phyloP scores from a whole-genome alignment of 805 yeast species.

The Candida tibetensis region DNA sequence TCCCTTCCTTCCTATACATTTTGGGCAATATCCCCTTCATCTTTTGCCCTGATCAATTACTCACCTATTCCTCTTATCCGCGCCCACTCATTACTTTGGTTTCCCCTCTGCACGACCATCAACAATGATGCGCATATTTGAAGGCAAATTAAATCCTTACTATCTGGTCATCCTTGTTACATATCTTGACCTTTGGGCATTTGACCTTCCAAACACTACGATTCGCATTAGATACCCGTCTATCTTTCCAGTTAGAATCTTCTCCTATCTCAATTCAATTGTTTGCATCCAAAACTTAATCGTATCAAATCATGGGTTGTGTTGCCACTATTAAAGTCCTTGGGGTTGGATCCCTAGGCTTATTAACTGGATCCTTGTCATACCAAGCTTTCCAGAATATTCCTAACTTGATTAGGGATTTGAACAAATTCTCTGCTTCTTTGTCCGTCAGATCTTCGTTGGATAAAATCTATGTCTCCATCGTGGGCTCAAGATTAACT shows the following conservation, averaged over 20 bases:
- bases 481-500: conserved; percentile 21
- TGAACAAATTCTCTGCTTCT: conserved; percentile 17
- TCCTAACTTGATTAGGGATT: conserved; percentile 26
- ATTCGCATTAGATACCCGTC: no score
- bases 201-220: no score
- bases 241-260: no score
- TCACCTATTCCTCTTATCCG: no score
- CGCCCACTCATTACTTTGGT: no score
- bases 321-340: conserved; percentile 51
- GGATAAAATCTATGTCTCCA: conserved; percentile 19
- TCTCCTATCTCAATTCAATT: no score
- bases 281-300: no score
- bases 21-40: no score
- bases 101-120: no score
- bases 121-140: background rate
- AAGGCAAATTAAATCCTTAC: background rate
- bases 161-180: background rate
- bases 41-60: no score
- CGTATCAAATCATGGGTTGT: conserved; percentile 32
- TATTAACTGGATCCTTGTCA: conserved; percentile 53
- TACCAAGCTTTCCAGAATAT: conserved; percentile 35
- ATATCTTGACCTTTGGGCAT: background rate
- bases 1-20: no score
- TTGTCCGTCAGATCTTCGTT: conserved; percentile 6
- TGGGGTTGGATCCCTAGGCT: conserved; percentile 68